Evolutionary conservation across 2,329 filamentous ascomycete genomes (phyloP), one percentile per base, ranked within the genome.

Genomic region (Neopestalotiopsis sp.): DNA sequence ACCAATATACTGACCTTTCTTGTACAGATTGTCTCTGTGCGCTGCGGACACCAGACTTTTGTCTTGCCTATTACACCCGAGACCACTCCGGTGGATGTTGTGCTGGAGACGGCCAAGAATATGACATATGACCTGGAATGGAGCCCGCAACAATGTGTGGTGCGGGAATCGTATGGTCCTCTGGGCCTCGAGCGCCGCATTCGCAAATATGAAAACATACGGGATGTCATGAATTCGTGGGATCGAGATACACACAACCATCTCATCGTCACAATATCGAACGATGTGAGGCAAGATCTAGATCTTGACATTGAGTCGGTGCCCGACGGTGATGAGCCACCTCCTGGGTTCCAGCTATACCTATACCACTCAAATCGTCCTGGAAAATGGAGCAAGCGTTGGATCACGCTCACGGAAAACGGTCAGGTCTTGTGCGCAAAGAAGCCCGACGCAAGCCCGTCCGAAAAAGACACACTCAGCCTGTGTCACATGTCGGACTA

Each of bases 211-310:
- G 95, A 98, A 81, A 90, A 89, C 71, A 88, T 98, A 40, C 89
- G 94, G 70, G 94, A 97, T 75, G 89, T 97, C 28, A 88, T 98
- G 87, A 97, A 97, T 78, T 97, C 94, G 0, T 98, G 95, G 95
- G 93, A 97, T 70, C 85, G 87, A 58, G 94, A 97, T 78, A 85
- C 87, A 2, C 91, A 94, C 73, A 96, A 97, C 75, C 85, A 87
- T 7, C 84, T 98, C 14, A 81, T 92, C 20, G 85, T 98, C 28
- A 82, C 91, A 67, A 85, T 90, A 14, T 84, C 87, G 2, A 86
- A 90, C 49, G 81, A 85, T 2, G 83, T 84, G 5, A 84, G 87
- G n/a, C 83, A 86, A 66, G 83, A 87, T 70, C 78, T 81, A 6
- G 90, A 92, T 68, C 85, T 98, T 6, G 90, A 93, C 30, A 81